Conservation (phyloP, 257 asterid species). For the Verbena officinalis region DNA sequence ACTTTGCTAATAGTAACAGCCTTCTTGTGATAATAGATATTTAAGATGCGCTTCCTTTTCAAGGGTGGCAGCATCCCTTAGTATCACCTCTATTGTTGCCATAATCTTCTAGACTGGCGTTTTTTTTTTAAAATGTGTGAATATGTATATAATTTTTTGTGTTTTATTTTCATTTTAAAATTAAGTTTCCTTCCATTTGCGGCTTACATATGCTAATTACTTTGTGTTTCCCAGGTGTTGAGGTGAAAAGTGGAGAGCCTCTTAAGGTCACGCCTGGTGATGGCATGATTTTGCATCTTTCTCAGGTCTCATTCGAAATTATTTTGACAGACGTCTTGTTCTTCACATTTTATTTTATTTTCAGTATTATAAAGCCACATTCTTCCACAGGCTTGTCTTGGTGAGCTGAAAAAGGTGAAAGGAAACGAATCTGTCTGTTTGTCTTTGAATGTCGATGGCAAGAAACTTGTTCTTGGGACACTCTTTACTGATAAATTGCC, state of each 20-base stretch:
- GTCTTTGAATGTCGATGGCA: constrained; percentile 56
- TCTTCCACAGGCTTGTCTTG: constrained; percentile 64
- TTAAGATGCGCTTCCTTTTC: not conserved
- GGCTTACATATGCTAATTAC: not conserved
- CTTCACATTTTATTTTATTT: not conserved
- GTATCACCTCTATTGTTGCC: not conserved
- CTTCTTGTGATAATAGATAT: not conserved
- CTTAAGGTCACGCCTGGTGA: constrained; percentile 56
- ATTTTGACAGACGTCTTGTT: not conserved
- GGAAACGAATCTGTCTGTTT: constrained; percentile 50
- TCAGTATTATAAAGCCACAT: not conserved
- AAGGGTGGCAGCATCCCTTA: not conserved
- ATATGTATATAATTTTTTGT: not conserved
- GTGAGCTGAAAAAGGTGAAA: constrained; percentile 70
- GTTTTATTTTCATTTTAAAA: not conserved
- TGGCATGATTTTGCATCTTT: constrained; percentile 69
- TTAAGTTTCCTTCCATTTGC: not conserved
- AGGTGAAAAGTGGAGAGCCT: constrained; percentile 65
- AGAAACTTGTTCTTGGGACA: constrained; percentile 80
- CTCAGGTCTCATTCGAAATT: constrained; percentile 54
- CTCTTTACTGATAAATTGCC: constrained; percentile 76
- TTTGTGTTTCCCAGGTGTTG: constrained; percentile 49
- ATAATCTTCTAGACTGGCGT: no score
- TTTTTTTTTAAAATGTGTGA: not conserved
- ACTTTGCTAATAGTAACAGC: not conserved